phyloP scores from a whole-genome alignment of 495 filamentous ascomycete species.

The Astrothelium macrocarpum region DNA sequence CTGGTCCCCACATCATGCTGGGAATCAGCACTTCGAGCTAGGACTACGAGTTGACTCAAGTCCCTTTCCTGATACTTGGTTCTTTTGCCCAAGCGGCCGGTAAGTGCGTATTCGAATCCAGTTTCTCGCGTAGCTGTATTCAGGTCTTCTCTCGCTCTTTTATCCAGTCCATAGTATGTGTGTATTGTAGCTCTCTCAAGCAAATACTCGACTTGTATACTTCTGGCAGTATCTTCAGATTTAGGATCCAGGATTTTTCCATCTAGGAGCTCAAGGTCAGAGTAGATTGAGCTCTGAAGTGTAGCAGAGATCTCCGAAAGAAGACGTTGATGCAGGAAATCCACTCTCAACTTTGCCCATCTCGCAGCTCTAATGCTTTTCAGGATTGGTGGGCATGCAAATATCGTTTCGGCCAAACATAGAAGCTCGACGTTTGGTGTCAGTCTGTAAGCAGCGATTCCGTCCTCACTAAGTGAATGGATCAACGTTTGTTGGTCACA shows the following conservation, averaged over 20 bases:
- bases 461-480: conserved; percentile 63
- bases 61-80: conserved; percentile 88
- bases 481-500: conserved; percentile 39
- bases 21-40: conserved; percentile 57
- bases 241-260: conserved; percentile 32
- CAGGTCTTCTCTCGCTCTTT: conserved; percentile 62
- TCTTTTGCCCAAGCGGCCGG: conserved; percentile 78
- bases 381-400: conserved; percentile 42
- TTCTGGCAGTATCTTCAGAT: conserved; percentile 20
- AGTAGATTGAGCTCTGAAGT: conserved; percentile 49
- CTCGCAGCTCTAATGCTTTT: conserved; percentile 29
- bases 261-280: conserved; percentile 39
- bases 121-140: conserved; percentile 50
- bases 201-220: conserved; percentile 48
- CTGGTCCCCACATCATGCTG: conserved; percentile 3
- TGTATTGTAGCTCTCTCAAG: conserved; percentile 75
- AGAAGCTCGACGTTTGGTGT: conserved; percentile 78
- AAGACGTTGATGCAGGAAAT: conserved; percentile 81
- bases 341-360: conserved; percentile 53
- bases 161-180: conserved; percentile 76
- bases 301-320: conserved; percentile 66
- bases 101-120: conserved; percentile 72
- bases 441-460: conserved; percentile 74
- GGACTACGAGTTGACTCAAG: conserved; percentile 81
- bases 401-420: conserved; percentile 58